Conservation (phyloP, 2,329 filamentous ascomycete species). For the Beauveria medogensis region DNA sequence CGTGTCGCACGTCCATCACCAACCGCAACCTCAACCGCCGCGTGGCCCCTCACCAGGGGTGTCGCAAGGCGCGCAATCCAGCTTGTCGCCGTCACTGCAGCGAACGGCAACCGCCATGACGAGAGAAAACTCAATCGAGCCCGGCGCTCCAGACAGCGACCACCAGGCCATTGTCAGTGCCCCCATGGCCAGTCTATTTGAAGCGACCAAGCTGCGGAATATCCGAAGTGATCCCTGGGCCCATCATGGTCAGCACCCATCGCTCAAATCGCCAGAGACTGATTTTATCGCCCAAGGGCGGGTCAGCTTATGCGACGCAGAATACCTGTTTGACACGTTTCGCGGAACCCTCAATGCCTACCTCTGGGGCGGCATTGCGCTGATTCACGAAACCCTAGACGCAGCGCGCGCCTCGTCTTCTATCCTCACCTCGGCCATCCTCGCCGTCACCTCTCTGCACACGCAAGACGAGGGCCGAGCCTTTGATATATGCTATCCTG, state of each 20-base stretch:
- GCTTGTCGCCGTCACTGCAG: constrained; percentile 15
- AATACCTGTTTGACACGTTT: constrained; percentile 22
- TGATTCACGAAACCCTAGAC: constrained; percentile 22
- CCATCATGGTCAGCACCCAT: constrained; percentile 8
- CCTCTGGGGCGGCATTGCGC: constrained; percentile 25
- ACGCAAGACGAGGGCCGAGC: constrained; percentile 31
- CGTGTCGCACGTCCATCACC: neutral
- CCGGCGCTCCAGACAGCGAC: constrained; percentile 14
- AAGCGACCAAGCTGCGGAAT: constrained; percentile 25
- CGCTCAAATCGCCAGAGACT: constrained; percentile 13
- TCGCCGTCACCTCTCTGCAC: constrained; percentile 25
- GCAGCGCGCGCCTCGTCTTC: constrained; percentile 22
- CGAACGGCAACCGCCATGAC: constrained; percentile 22
- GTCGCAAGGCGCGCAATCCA: neutral
- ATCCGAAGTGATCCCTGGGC: constrained; percentile 23
- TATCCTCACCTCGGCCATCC: constrained; percentile 23
- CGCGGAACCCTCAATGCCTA: constrained; percentile 23
- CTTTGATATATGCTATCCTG: constrained; percentile 47
- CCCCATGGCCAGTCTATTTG: constrained; percentile 26
- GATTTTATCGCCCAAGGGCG: constrained; percentile 24
- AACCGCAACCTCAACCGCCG: neutral
- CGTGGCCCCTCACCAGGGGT: neutral
- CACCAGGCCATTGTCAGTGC: constrained; percentile 23
- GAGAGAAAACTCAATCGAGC: constrained; percentile 23
- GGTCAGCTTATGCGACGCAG: constrained; percentile 20